A percentile compares a stretch with the other conserved stretches of the same genome.
These are phyloP conservation scores for Osmanthus fragrans DNA, from an alignment of 257 asterid species.

Conservation along the genomic window DNA sequence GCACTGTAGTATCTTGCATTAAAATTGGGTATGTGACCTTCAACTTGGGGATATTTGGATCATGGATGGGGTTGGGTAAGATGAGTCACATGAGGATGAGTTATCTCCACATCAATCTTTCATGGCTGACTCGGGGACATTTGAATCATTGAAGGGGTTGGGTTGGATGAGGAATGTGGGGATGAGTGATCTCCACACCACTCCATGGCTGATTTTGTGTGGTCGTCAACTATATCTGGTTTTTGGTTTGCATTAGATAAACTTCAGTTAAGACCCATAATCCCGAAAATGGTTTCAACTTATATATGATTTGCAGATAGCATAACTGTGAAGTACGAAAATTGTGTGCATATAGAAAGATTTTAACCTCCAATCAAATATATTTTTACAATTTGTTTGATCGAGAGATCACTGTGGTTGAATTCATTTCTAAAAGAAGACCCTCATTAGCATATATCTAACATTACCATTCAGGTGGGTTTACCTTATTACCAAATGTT, in stretches of 20 bases:
- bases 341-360: neutral
- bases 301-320: neutral
- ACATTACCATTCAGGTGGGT: neutral
- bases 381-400: neutral
- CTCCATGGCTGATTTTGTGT: neutral
- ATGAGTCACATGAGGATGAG: neutral
- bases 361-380: neutral
- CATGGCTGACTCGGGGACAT: neutral
- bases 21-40: neutral
- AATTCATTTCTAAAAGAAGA: neutral
- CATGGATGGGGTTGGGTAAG: neutral
- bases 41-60: neutral
- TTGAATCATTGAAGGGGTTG: neutral
- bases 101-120: neutral
- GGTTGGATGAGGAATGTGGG: neutral
- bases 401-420: neutral
- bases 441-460: neutral
- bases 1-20: neutral
- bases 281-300: neutral
- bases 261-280: neutral
- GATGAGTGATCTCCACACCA: neutral
- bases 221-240: neutral
- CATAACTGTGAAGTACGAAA: neutral
- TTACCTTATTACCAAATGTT: neutral
- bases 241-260: neutral